Base-by-base conservation (phyloP, 2,329 filamentous ascomycete genomes). In the Mycosphaerella arachidis region DNA sequence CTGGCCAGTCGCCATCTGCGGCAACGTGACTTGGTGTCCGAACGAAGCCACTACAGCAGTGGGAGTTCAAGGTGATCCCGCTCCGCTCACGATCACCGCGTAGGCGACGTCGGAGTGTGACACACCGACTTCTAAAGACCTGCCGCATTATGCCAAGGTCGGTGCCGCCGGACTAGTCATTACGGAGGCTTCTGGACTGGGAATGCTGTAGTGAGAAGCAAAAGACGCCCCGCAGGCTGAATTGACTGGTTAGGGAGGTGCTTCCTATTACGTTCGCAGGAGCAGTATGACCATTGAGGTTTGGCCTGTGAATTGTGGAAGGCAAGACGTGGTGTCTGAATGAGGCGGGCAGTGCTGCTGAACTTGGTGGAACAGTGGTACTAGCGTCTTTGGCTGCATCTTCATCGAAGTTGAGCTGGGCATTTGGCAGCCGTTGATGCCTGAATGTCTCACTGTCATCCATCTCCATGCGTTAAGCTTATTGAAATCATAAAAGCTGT, bases 1-100 rank as follows among this genome's bases (percentile, higher is more conserved):
- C n/a, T 58, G 56, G 43, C 51, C 51, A 6, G 56, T 57, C n/a
- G 45, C 55, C 6, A 29, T 58, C 4, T 54, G 51, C 30, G 51
- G 51, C 13, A 53, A 45, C n/a, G 46, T 27, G 6, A 58, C 50
- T 3, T 58, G 40, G 37, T 54, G 50, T 43, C 46, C 46, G 5
- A 57, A 57, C 46, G 54, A 56, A 31, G 43, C 54, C 4, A 56
- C 54, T 8, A 48, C 54, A n/a, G 43, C 40, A n/a, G 29, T 20
- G 10, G 43, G 30, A 24, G 27, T 31, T n/a, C 46, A 43, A 24
- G 54, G 40, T 31, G 33, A 16, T 20, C 43, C 54, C 7, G 54
- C 43, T 24, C 54, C 54, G 6, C 20, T 37, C 8, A 56, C 43
- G 1, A 18, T 56, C 31, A 24, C 51, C 4, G 51, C 51, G 16